Percentiles rank a stretch among this genome's conserved stretches.
Conservation (phyloP, 2,329 filamentous ascomycete species). For the Colletotrichum gigasporum region DNA sequence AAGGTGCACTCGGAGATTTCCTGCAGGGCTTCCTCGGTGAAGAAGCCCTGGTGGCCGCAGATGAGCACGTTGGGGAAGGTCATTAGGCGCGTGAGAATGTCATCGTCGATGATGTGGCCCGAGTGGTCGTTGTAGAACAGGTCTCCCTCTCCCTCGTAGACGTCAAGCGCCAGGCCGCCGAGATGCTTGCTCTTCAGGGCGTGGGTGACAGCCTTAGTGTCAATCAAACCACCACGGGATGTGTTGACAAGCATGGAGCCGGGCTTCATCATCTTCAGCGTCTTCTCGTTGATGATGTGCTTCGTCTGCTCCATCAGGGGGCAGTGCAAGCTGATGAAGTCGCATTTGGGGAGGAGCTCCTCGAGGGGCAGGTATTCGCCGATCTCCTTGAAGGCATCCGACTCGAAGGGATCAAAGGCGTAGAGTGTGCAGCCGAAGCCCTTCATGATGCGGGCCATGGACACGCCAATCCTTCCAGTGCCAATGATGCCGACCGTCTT, state of each 20-base stretch:
- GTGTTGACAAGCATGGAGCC: constrained; percentile 74
- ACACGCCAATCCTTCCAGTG: constrained; percentile 71
- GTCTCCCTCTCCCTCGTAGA: constrained; percentile 72
- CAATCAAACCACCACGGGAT: constrained; percentile 71
- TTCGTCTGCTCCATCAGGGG: constrained; percentile 68
- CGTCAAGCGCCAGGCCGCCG: constrained; percentile 72
- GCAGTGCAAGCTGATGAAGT: constrained; percentile 74
- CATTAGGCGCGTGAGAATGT: constrained; percentile 71
- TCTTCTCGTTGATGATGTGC: constrained; percentile 66
- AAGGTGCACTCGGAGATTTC: constrained; percentile 72
- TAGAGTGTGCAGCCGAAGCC: constrained; percentile 73
- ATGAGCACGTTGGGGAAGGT: constrained; percentile 75
- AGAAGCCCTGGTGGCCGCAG: constrained; percentile 76
- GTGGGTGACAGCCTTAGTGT: constrained; percentile 67
- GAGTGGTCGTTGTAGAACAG: constrained; percentile 75
- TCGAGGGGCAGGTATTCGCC: constrained; percentile 65
- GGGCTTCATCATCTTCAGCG: constrained; percentile 64
- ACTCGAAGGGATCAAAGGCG: constrained; percentile 67
- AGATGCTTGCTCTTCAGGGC: constrained; percentile 69
- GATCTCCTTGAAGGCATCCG: constrained; percentile 55
- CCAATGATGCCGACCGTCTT: constrained; percentile 75
- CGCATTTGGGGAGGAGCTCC: constrained; percentile 61
- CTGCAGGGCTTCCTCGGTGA: constrained; percentile 70
- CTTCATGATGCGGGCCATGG: constrained; percentile 67
- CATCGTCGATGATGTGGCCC: constrained; percentile 72